A percentile compares a stretch with the other conserved stretches of the same genome.
Evolutionary conservation across 163 green algal species (phyloP).

Genomic region (Trebouxiophyceae sp.): DNA sequence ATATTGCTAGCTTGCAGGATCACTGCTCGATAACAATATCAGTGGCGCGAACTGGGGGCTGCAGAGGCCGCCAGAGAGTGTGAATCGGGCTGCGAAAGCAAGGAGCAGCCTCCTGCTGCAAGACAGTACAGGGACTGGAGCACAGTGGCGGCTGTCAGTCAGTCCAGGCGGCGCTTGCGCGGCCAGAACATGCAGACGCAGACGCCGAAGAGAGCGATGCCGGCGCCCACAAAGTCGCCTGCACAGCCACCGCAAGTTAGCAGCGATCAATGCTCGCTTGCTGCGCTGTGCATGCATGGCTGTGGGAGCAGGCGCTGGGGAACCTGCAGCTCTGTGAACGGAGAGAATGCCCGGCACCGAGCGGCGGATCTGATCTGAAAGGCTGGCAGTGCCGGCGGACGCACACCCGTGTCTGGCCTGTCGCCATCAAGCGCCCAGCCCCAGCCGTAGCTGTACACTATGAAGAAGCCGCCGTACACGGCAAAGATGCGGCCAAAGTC

Average conservation of each 20-base stretch:
- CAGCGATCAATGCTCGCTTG: no score
- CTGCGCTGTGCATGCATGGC: no score
- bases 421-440: slow-evolving; percentile 59
- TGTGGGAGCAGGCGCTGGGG: no score
- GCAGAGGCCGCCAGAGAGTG: no score
- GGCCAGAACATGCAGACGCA: slow-evolving; percentile 56
- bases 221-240: slow-evolving; percentile 33
- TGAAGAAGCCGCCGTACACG: slow-evolving; percentile 83
- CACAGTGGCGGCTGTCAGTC: neutral
- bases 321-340: no score
- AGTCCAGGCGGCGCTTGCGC: slow-evolving; percentile 2
- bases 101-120: neutral
- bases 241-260: no score
- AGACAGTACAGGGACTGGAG: neutral
- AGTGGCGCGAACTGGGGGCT: no score
- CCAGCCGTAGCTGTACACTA: slow-evolving; percentile 76
- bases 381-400: neutral
- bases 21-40: no score
- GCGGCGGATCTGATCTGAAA: neutral
- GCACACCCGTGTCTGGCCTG: slow-evolving; percentile 28
- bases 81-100: no score
- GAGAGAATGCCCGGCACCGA: no score
- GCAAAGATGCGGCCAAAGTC: slow-evolving; percentile 58
- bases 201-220: slow-evolving; percentile 52
- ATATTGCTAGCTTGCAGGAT: no score